A percentile compares a stretch with the other conserved stretches of the same genome.
Conservation (phyloP, 164 flowering plant genomes). For the Sedum album region DNA sequence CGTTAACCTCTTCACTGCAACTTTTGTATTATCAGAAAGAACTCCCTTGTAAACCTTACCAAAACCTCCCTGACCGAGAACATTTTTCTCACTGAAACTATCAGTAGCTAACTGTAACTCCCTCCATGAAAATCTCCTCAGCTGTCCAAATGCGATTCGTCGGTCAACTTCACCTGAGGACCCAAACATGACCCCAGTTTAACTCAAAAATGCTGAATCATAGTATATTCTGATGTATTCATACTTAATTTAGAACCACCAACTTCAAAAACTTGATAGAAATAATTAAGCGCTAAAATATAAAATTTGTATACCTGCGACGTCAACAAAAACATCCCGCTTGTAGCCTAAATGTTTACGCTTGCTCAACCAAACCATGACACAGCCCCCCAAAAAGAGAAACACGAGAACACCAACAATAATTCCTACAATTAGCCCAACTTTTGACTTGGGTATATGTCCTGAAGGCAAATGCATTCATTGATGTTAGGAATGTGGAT, state of each 20-base stretch:
- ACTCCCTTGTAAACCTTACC: slow-evolving; percentile 32
- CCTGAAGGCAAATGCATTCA: not conserved
- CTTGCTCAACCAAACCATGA: not conserved
- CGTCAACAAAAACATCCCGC: not conserved
- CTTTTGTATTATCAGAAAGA: not conserved
- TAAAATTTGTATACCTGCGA: not conserved
- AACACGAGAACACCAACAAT: not conserved
- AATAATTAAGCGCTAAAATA: not conserved
- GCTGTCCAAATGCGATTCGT: slow-evolving; percentile 85
- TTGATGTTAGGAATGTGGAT: not conserved
- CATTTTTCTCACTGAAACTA: slow-evolving; percentile 73
- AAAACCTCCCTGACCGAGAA: slow-evolving; percentile 95
- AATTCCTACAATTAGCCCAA: not conserved
- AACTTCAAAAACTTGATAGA: no score
- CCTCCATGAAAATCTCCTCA: slow-evolving; percentile 31
- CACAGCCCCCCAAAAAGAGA: not conserved
- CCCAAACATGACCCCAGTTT: not conserved
- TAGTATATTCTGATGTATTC: not conserved
- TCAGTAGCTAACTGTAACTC: slow-evolving; percentile 76
- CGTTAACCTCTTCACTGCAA: slow-evolving; percentile 25
- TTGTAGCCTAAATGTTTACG: not conserved
- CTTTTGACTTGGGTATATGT: not conserved
- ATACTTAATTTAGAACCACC: no score
- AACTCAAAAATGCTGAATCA: not conserved
- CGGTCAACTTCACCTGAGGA: slow-evolving; percentile 82